Conservation (phyloP, 2,329 filamentous ascomycete genomes). For the Penicillium verrucosum region DNA sequence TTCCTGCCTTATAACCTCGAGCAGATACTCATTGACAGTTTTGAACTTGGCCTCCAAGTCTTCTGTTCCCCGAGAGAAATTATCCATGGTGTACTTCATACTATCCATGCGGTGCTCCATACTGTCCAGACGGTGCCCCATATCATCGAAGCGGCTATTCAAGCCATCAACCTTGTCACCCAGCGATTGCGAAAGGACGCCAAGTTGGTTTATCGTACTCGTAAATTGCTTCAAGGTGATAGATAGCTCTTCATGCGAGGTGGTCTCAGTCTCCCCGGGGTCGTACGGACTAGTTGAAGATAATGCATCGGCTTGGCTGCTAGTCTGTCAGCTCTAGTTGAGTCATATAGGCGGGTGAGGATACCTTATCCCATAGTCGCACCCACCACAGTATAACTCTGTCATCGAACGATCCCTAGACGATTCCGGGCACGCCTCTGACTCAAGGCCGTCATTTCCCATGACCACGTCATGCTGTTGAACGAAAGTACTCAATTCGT, state of each 20-base stretch:
- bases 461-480: background rate
- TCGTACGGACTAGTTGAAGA: background rate
- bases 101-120: background rate
- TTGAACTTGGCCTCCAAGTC: too few relatives aligned
- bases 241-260: background rate
- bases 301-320: background rate
- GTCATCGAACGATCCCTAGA: background rate
- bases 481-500: background rate
- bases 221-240: background rate
- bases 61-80: too few relatives aligned
- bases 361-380: background rate
- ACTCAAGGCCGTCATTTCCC: background rate
- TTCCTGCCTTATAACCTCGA: too few relatives aligned
- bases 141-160: background rate
- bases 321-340: too few relatives aligned
- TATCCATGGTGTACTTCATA: background rate
- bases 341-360: background rate
- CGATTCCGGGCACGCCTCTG: background rate
- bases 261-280: background rate
- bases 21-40: too few relatives aligned
- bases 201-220: background rate
- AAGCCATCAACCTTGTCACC: background rate
- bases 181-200: background rate
- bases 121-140: background rate
- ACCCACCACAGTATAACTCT: background rate